These are phyloP conservation scores for Cladosporium phlei DNA, from an alignment of 2,329 filamentous ascomycete species.

Conservation along the genomic window DNA sequence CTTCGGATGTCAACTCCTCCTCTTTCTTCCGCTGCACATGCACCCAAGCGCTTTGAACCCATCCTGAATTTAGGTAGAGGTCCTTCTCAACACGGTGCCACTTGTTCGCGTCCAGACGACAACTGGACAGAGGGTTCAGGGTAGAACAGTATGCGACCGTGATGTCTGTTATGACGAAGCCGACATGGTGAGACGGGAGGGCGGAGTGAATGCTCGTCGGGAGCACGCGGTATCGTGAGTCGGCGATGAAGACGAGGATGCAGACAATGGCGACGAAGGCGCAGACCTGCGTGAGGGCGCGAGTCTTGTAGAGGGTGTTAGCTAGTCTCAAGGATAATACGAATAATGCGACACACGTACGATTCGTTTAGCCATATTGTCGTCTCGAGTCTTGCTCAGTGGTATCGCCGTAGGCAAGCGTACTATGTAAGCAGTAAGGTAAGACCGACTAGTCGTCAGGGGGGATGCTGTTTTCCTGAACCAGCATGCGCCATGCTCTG, in stretches of 20 bases:
- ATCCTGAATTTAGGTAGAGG: constrained; percentile 69
- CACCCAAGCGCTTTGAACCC: constrained; percentile 72
- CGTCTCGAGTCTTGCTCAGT: not conserved
- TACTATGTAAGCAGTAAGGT: no score
- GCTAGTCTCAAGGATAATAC: not conserved
- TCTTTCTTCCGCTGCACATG: constrained; percentile 81
- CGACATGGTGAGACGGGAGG: constrained; percentile 78
- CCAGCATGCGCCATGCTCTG: constrained; percentile 2
- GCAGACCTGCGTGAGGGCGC: constrained; percentile 70
- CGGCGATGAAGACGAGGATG: constrained; percentile 73
- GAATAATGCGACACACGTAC: not conserved
- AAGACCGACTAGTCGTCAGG: no score
- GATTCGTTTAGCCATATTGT: constrained; percentile 12
- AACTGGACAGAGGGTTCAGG: constrained; percentile 56
- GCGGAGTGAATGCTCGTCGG: constrained; percentile 81
- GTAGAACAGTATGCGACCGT: constrained; percentile 71
- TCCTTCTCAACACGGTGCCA: constrained; percentile 91
- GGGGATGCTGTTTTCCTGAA: not conserved
- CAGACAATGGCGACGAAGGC: constrained; percentile 59
- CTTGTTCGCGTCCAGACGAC: constrained; percentile 63
- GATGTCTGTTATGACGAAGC: constrained; percentile 80
- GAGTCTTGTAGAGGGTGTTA: constrained; percentile 31
- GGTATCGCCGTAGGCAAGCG: not conserved
- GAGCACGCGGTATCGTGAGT: constrained; percentile 81
- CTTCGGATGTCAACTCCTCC: constrained; percentile 68